Evolutionary conservation across 768 basidiomycete species (phyloP), one percentile per base, ranked within the genome.

Genomic region (Neoboletus subvelutipes): DNA sequence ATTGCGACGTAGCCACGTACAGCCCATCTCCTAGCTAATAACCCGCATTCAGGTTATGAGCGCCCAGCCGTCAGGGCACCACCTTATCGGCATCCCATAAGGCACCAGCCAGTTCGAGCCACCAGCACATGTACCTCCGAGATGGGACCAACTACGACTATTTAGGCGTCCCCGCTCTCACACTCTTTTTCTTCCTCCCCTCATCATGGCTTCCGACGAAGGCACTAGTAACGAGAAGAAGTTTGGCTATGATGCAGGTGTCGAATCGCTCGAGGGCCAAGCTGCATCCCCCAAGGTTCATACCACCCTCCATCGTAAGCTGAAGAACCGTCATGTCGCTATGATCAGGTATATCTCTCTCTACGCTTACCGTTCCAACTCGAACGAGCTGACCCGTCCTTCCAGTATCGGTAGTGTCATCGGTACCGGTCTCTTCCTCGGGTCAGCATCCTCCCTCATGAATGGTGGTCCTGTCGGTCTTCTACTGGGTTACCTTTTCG

Each of bases 401-500:
- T 45, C 5, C 46, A 71, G 70, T 59, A 66, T 72, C 0, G 71
- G 67, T 40, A 73, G 77, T 55, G 78, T 77, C 45, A 78, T 78
- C 12, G 79, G 79, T 24, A 78, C 78, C 0, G 68, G 71, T 31
- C 65, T 76, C 17, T 73, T 75, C 61, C 69, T 74, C 12, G 72
- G 71, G 10, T 68, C 72, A 1, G 76, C 70, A 8, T 41, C 62
- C 8, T 70, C 76, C 9, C 69, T 81, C 40, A 53, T 45, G 51
- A 65, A 71, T 15, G 80, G 78, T 50, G 80, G 80, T 45, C 80
- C 80, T 3, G 13, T 82, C 2, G 80, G 80, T n/a, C 61, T 81
- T 39, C 66, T 81, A 12, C 65, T 80, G 22, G 79, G 68, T 8
- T 80, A 80, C 62, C 7, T 69, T 0, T 67, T 73, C 33, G 52